Evolutionary conservation across 2,329 filamentous ascomycete species (phyloP), one percentile per base, ranked within the genome.

Genomic region (Davidsoniella neocaledoniae): DNA sequence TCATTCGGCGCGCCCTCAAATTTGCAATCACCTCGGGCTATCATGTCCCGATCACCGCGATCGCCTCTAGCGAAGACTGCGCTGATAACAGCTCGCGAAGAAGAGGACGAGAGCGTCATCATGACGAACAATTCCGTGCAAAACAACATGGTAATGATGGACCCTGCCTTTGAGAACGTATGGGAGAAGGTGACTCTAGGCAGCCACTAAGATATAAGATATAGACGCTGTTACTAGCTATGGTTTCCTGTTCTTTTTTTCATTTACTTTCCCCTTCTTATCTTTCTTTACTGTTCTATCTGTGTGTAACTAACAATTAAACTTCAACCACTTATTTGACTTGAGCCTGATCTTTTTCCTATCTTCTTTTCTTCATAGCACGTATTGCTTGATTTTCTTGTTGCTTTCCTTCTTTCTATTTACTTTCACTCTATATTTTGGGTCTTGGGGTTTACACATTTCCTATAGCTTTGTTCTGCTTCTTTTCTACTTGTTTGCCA

Each of bases 141-240:
- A 51, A 65, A 63, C 29, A 53, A 47, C 23, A 50, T 53, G 40
- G 51, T 53, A 25, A 53, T 53, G 25, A 40, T 53, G 45, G 70
- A 52, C 21, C 49, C 52, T 16, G 52, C 67, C 3, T 77, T 86
- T 57, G 81, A 86, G 62, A 76, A 68, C 56, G 81, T 78, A 1
- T 86, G 82, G 82, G 78, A 74, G 46, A 76, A 79, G 62, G 81
- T 81, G 14, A 33, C 29, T 33, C 29, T 33, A 3, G 29, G 29
- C 29, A 33, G 29, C 12, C 29, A 33, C 29, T 33, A 33, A n/a
- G 41, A 43, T 43, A 4, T 16, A n/a, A 36, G 37, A 17, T 19
- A 38, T 19, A 14, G 37, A 21, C 26, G 26, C 7, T 36, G 23
- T 5, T 42, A 17, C 23, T 42, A n/a, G 23, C 29, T 33, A 17